A percentile compares a stretch with the other conserved stretches of the same genome.
Conservation (phyloP, 495 filamentous ascomycete genomes). For the Neurospora pannonica region DNA sequence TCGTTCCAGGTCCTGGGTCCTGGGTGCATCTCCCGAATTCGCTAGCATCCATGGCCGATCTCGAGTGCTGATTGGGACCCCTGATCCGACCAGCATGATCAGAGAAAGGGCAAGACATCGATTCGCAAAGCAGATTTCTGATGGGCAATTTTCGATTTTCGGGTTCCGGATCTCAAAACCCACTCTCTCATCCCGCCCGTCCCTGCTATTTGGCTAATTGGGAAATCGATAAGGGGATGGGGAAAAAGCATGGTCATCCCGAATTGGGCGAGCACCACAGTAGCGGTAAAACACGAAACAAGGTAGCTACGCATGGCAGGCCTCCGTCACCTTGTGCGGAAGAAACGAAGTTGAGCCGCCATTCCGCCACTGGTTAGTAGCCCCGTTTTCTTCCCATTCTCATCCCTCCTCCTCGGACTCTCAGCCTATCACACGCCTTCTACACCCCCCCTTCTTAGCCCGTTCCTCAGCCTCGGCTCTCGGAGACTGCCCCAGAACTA, state of each 20-base stretch:
- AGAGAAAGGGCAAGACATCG: background rate
- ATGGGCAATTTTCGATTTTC: background rate
- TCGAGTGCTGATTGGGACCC: background rate
- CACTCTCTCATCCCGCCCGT: background rate
- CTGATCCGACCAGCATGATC: background rate
- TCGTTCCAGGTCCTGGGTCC: background rate
- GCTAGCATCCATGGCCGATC: background rate
- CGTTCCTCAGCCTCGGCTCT: background rate
- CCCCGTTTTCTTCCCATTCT: background rate
- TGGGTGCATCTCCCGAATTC: background rate
- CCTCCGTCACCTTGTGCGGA: background rate
- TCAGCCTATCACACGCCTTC: background rate
- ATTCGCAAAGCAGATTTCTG: background rate
- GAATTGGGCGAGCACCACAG: background rate
- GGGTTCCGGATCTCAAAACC: background rate
- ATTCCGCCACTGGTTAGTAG: background rate
- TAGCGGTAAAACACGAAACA: background rate
- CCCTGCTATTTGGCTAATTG: background rate
- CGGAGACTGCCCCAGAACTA: background rate
- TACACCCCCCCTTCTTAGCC: background rate
- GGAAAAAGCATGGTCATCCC: background rate
- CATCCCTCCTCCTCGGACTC: background rate
- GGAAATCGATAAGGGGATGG: background rate
- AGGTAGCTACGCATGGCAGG: background rate
- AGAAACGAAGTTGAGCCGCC: background rate